Conservation (phyloP, 208 protist genomes). For the Strigomonas culicis region DNA sequence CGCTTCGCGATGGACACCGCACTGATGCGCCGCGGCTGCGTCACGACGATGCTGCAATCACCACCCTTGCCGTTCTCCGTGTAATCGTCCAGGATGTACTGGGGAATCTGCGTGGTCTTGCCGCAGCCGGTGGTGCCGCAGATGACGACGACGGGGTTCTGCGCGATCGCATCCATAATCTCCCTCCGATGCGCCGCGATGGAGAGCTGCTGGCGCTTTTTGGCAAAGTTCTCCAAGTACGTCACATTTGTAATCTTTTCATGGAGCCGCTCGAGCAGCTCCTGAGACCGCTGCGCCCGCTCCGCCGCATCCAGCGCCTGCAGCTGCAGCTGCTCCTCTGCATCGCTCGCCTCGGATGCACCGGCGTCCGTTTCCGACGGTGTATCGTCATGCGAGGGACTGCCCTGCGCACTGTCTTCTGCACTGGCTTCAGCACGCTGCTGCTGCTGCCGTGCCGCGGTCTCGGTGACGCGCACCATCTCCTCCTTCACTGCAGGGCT, state of each 20-base stretch:
- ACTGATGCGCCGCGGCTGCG: conserved; percentile 98
- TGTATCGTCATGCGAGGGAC: background rate
- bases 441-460: background rate
- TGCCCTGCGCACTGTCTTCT: background rate
- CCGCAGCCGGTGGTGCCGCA: conserved; percentile 96
- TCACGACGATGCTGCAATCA: conserved; percentile 86
- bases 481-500: conserved; percentile 20
- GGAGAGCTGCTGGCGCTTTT: conserved; percentile 53
- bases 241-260: conserved; percentile 46
- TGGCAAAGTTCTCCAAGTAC: conserved; percentile 69
- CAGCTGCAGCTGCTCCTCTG: conserved; percentile 5
- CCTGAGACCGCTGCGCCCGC: conserved; percentile 36
- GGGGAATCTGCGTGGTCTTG: conserved; percentile 97
- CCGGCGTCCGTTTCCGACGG: background rate
- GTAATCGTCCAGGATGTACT: conserved; percentile 91
- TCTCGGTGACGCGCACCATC: conserved; percentile 17
- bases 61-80: conserved; percentile 59
- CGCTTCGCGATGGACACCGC: conserved; percentile 98
- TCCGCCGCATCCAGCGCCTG: conserved; percentile 21
- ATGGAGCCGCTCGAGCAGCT: conserved; percentile 37
- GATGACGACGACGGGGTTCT: conserved; percentile 88
- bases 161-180: conserved; percentile 69
- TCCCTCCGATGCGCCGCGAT: conserved; percentile 60
- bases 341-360: conserved; percentile 1
- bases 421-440: background rate